Base-by-base conservation (phyloP, 257 asterid species). In the Scutellaria minor region DNA sequence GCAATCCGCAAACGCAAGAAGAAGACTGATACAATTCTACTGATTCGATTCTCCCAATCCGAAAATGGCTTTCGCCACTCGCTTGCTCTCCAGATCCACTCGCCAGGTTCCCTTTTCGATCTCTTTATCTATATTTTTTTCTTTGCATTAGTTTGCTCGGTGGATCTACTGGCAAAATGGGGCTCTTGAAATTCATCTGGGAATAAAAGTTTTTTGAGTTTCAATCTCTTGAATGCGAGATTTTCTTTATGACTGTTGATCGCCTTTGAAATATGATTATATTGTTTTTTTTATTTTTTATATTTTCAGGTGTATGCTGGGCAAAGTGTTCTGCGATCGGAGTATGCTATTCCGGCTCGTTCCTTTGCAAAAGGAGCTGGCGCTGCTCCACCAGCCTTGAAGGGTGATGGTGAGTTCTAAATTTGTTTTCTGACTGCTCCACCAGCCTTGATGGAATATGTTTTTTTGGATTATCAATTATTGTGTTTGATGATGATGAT, bases 391-490 rank as follows among this genome's bases (percentile, higher is more conserved):
- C 45, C 81, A 1, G 66, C 86, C 64, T 77, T 87, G 9, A 90
- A 90, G 92, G 97, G 96, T 22, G 98, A 95, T 46, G 97, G 99
- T 95, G 72, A 81, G 99, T 87, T 73, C 66, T 15, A 11, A 51
- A 7, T 57, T 15, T 52, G 40, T 68, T 46, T 59, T 62, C 7
- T 4, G n/a, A 2, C 56, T 37, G 20, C 47, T 24, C n/a, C n/a
- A n/a, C n/a, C n/a, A n/a, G n/a, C 22, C 13, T 40, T 55, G 44
- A 18, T 82, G 45, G 69, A 22, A 4, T 15, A 18, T 18, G 18
- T 18, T 18, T 18, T 18, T 18, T 51, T 42, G 7, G 1, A 35
- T 9, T 48, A 24, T 70, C 54, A 56, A 20, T 68, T 20, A 41
- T 41, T 48, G 64, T n/a, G 45, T 57, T 46, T 45, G 55, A 0